Conservation (phyloP, 2,329 filamentous ascomycete species). For the Clarireedia paspali region DNA sequence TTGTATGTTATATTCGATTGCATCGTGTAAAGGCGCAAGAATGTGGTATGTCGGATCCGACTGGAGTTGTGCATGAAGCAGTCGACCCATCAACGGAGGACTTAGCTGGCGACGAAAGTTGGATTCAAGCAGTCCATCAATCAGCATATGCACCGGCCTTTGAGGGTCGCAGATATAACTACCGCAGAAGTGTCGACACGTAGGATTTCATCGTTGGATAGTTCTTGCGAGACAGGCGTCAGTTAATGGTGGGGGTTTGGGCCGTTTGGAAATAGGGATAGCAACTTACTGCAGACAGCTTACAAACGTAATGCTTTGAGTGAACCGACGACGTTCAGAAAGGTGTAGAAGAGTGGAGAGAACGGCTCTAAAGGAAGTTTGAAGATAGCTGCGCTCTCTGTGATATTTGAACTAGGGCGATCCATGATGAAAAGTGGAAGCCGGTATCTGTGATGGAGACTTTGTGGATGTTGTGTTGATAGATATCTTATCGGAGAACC, state of each 20-base stretch:
- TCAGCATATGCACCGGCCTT: neutral
- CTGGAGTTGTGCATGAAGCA: neutral
- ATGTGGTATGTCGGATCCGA: neutral
- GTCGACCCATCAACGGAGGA: neutral
- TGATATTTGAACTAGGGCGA: neutral
- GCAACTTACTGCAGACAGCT: neutral
- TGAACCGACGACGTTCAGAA: neutral
- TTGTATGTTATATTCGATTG: neutral
- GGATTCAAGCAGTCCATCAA: neutral
- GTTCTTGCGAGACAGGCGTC: neutral
- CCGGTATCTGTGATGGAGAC: too few species aligned
- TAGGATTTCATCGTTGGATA: neutral
- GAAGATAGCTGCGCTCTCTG: neutral
- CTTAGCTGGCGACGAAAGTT: neutral
- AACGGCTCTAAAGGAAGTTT: neutral
- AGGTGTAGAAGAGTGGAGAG: neutral
- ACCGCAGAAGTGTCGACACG: neutral
- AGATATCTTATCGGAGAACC: too few species aligned
- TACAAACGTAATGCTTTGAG: neutral
- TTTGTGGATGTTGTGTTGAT: too few species aligned
- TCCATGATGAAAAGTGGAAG: neutral
- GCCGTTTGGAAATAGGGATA: neutral
- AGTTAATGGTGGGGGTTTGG: neutral
- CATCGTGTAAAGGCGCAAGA: neutral
- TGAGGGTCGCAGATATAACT: neutral